Base-by-base conservation (phyloP, 1,284 basidiomycete genomes). In the Athelia sp. region DNA sequence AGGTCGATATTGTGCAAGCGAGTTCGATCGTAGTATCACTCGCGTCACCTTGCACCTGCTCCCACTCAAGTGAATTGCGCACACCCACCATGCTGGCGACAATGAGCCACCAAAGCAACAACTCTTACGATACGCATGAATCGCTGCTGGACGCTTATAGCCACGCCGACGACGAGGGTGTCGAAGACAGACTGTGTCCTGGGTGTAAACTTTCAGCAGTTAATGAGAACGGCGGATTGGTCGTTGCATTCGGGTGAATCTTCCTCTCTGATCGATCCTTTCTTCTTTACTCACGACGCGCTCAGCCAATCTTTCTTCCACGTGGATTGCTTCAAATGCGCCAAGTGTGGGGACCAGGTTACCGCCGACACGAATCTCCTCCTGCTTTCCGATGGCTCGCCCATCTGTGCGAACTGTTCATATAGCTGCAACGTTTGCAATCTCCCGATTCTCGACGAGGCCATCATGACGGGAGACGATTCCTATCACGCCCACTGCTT, bases 401-500 rank as follows among this genome's bases (percentile, higher is more conserved):
- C 97, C 31, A 94, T 99, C 48, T 99, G 96, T 65, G 89, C 93
- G 21, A 89, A 94, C 59, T 99, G 96, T 75, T 96, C 93, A 11
- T 99, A 99, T 72, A 90, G 84, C 62, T 98, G 94, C 76, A 94
- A 88, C 63, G 87, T 96, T 50, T 98, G 94, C 72, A 84, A 85
- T 46, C 81, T 84, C 47, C 90, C 92, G 36, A 97, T 98, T 59
- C 86, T 94, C 48, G 93, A 98, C 70, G 94, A 98, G 65, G 95
- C 95, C 15, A 98, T 98, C 69, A 97, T 98, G 90, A 96, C 96
- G 13, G 94, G 96, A 50, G 94, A 99, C 68, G 96, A 98, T 66
- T 94, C 93, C 1, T 99, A 98, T 62, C 96, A 99, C 67, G 95
- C 96, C 2, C 90, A 95, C 58, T 99, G 96, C 73, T 99, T 99